A percentile compares a stretch with the other conserved stretches of the same genome.
These are phyloP conservation scores for Ligustrum vulgare DNA, from an alignment of 257 asterid species.

Conservation along the genomic window DNA sequence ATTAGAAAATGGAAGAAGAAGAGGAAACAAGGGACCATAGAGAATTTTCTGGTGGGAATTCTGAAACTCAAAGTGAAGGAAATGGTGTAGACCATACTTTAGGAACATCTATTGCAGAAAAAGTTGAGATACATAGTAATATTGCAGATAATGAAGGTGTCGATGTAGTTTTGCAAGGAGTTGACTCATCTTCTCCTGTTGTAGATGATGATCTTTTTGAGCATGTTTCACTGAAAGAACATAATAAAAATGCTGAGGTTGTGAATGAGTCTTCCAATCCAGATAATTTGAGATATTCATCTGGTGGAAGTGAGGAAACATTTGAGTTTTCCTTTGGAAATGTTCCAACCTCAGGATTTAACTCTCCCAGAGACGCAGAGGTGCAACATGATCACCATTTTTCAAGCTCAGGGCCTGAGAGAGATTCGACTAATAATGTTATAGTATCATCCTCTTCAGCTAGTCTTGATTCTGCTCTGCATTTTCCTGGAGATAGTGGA, in stretches of 20 bases:
- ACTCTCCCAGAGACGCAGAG: constrained; percentile 48
- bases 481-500: constrained; percentile 51
- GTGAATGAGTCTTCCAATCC: constrained; percentile 38
- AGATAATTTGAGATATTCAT: constrained; percentile 46
- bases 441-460: constrained; percentile 53
- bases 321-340: constrained; percentile 53
- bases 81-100: constrained; percentile 31
- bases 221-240: constrained; percentile 72
- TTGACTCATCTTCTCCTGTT: constrained; percentile 41
- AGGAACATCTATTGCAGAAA: constrained; percentile 31
- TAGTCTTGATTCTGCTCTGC: constrained; percentile 59
- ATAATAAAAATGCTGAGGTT: constrained; percentile 43
- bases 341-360: constrained; percentile 45
- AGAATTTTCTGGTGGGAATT: constrained; percentile 38
- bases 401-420: constrained; percentile 55
- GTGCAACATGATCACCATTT: constrained; percentile 43
- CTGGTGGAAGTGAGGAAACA: constrained; percentile 56
- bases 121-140: constrained; percentile 19
- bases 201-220: constrained; percentile 62
- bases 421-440: constrained; percentile 39
- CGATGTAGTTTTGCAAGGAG: constrained; percentile 44
- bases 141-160: constrained; percentile 35
- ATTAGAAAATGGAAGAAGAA: constrained; percentile 68
- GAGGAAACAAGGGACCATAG: constrained; percentile 38
- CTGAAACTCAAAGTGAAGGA: constrained; percentile 32